Conservation (phyloP, 371 early-diverging fungal genomes). For the Racocetra persica region DNA sequence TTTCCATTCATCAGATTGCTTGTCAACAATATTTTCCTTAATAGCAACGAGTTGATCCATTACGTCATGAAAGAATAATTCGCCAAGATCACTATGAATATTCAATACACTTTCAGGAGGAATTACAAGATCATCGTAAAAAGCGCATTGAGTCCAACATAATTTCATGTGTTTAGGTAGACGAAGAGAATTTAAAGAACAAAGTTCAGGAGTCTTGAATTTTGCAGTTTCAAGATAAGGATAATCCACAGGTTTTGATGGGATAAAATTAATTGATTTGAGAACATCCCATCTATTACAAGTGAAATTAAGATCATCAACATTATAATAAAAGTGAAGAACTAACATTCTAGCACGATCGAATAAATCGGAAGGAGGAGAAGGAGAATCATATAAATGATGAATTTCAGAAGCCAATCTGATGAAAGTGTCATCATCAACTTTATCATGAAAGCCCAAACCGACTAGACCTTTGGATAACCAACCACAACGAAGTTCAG, state of each 20-base stretch:
- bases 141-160: conserved; percentile 9
- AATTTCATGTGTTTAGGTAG: background rate
- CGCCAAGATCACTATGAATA: background rate
- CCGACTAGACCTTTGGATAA: background rate
- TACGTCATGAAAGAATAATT: background rate
- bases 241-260: background rate
- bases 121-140: background rate
- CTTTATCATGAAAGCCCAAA: background rate
- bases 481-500: background rate
- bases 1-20: background rate
- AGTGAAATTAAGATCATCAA: background rate
- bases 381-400: background rate
- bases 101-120: background rate
- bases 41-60: conserved; percentile 12
- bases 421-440: background rate
- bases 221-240: conserved; percentile 16
- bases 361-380: background rate
- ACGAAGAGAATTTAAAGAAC: background rate
- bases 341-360: background rate
- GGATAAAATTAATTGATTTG: background rate
- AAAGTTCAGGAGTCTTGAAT: background rate
- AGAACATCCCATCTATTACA: background rate
- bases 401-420: background rate
- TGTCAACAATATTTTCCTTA: background rate
- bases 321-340: background rate